These are phyloP conservation scores for Fusarium annulatum DNA, from an alignment of 2,329 filamentous ascomycete species.

Conservation along the genomic window DNA sequence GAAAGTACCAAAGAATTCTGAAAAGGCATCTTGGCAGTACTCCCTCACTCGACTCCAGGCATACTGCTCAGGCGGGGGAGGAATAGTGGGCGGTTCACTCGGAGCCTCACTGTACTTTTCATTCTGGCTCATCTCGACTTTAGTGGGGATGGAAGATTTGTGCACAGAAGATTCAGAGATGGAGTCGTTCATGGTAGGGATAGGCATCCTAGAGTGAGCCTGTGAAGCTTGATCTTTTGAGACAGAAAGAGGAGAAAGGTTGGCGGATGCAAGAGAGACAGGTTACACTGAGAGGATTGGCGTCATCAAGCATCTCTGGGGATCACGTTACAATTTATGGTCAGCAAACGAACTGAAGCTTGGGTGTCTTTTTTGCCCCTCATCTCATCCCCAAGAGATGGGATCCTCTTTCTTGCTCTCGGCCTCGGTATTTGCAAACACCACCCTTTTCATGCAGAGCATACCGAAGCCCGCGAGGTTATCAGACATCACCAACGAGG, in stretches of 20 bases:
- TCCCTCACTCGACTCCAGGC: conserved; percentile 65
- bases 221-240: not conserved
- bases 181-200: conserved; percentile 45
- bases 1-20: conserved; percentile 76
- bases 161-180: conserved; percentile 50
- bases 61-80: conserved; percentile 41
- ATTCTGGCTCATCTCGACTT: conserved; percentile 48
- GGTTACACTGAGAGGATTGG: conserved; percentile 22
- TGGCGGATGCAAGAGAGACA: conserved; percentile 19
- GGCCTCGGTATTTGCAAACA: conserved; percentile 28
- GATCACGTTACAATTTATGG: conserved; percentile 41
- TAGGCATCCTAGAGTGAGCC: conserved; percentile 43
- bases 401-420: not conserved
- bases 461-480: conserved; percentile 11
- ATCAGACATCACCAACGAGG: not conserved
- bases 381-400: conserved; percentile 18
- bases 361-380: conserved; percentile 14
- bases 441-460: not conserved
- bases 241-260: conserved; percentile 2
- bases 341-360: conserved; percentile 23
- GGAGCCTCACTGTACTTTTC: conserved; percentile 39
- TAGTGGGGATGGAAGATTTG: conserved; percentile 46
- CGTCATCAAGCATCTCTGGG: conserved; percentile 31
- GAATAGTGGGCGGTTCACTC: conserved; percentile 28
- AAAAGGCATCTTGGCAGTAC: conserved; percentile 67